Base-by-base conservation (phyloP, 2,329 filamentous ascomycete species). In the Lasiodiplodia hormozganensis region DNA sequence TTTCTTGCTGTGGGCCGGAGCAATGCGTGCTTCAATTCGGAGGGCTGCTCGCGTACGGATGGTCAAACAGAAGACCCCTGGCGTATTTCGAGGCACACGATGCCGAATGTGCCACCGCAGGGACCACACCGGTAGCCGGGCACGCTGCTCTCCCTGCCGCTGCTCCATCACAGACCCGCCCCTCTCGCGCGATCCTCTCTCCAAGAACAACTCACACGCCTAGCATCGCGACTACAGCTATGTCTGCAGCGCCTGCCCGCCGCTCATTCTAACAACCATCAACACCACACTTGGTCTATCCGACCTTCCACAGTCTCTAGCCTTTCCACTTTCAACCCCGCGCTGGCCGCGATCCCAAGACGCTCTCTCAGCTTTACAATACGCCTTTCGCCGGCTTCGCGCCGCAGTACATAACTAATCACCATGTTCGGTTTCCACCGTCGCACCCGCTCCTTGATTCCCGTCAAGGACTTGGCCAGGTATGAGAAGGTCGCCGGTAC, bases 401-500 rank as follows among this genome's bases (percentile, higher is more conserved):
- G 60, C 47, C 60, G 31, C 60, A 64, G 23, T 38, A 64, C 60
- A 25, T 52, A 43, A 43, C 54, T 52, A 56, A 57, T 57, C 53
- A 54, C 36, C 40, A 83, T 83, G 81, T 77, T 83, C 71, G 79
- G 80, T 28, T 82, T 82, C 71, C 81, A 82, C 73, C 76, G 76
- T 70, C 76, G 81, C 62, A 79, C 76, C 68, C 76, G 81, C 68
- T 80, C 77, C 28, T 72, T 83, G 70, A 82, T 83, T 66, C 79
- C 81, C 18, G 80, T 82, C 51, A 80, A 80, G 71, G 76, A 80
- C 68, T 69, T 82, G 60, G 78, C 75, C 11, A 80, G 80, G 72
- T 79, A 81, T 70, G 80, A 82, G 68, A 78, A 79, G 71, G 76
- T 78, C 66, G 76, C 78, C 49, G 69, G 71, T 23, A 75, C 77